These are phyloP conservation scores for Phytophthora brassicae DNA, from an alignment of 352 stramenopile species.

Conservation along the genomic window DNA sequence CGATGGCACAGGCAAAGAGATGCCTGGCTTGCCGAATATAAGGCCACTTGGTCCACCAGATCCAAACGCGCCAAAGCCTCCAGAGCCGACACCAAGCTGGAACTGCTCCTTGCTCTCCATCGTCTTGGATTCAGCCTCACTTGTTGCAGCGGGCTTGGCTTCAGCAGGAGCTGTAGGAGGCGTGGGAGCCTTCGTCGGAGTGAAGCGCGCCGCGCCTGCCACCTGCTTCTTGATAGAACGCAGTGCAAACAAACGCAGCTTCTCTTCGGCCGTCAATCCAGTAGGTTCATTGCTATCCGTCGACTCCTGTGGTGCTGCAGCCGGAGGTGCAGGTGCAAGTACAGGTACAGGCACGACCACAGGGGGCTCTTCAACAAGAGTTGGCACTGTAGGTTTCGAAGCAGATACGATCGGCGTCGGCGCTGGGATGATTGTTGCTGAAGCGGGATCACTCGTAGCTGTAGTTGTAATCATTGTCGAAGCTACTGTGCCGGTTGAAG, in stretches of 20 bases:
- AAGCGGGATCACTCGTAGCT: constrained; percentile 3
- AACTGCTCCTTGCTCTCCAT: constrained; percentile 33
- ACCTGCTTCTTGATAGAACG: constrained; percentile 76
- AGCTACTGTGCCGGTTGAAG: constrained; percentile 11
- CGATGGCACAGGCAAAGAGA: constrained; percentile 68
- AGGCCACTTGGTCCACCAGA: constrained; percentile 54
- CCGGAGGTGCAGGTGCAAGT: constrained; percentile 13
- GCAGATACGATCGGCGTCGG: constrained; percentile 12
- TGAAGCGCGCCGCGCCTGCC: constrained; percentile 27
- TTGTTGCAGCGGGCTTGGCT: constrained; percentile 21
- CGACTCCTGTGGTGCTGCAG: constrained; percentile 7
- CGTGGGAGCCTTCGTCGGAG: constrained; percentile 24
- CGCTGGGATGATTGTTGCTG: constrained; percentile 5
- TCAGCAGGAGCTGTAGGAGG: constrained; percentile 15
- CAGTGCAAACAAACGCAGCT: constrained; percentile 61
- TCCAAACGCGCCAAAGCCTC: constrained; percentile 47
- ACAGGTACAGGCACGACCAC: constrained; percentile 1
- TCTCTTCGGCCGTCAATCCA: constrained; percentile 53
- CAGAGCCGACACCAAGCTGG: constrained; percentile 29
- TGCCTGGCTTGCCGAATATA: constrained; percentile 77
- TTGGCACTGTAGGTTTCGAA: constrained; percentile 19
- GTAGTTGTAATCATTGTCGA: constrained; percentile 24
- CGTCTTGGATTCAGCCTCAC: constrained; percentile 20
- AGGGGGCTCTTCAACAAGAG: constrained; percentile 16
- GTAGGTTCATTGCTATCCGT: constrained; percentile 10